Evolutionary conservation across 768 basidiomycete species (phyloP), one percentile per base, ranked within the genome.

Genomic region (Pleurotus tuber-regium): DNA sequence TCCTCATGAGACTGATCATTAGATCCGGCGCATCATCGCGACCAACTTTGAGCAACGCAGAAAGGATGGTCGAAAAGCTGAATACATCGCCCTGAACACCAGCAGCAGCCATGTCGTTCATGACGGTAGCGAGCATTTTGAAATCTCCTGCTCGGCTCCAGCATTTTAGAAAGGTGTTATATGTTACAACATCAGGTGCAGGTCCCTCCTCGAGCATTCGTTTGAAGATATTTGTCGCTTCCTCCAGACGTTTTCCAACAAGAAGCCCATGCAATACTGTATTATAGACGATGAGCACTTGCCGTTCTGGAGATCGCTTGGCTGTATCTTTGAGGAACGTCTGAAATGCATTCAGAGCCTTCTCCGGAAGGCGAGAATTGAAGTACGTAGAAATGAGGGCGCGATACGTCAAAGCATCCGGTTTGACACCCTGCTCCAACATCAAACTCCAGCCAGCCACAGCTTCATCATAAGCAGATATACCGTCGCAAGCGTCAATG

Each of bases 1-100:
- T 79, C 59, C 75, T 67, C 95, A 98, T 98, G 53, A 89, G 71
- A 38, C 73, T 69, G 43, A 93, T 66, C 18, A 92, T 76, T 23
- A 81, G 70, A 18, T 77, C 70, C 4, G 80, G 77, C 1, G 89
- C 87, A 57, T 93, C 86, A 23, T 76, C 66, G 50, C 83, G 75
- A 8, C 85, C 83, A 11, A 79, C 80, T 56, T 79, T 81, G 43
- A 93, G 77, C 48, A 96, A 65, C 1, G 89, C 86, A 21, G 86
- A 81, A 14, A 98, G 81, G 26, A 98, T 76, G 10, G 86, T 92
- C 3, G 94, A 92, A 66, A 86, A 98, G 0, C 89, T 97, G 66
- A 86, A 83, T 9, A 89, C 80, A 63, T 98, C 91, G 5, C 92
- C 89, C 18, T 67, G 59, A 28, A 96, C 60, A 0, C 75, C 74